A percentile compares a stretch with the other conserved stretches of the same genome.
phyloP scores from a whole-genome alignment of 2,329 filamentous ascomycete species.

The Talaromyces sp. region DNA sequence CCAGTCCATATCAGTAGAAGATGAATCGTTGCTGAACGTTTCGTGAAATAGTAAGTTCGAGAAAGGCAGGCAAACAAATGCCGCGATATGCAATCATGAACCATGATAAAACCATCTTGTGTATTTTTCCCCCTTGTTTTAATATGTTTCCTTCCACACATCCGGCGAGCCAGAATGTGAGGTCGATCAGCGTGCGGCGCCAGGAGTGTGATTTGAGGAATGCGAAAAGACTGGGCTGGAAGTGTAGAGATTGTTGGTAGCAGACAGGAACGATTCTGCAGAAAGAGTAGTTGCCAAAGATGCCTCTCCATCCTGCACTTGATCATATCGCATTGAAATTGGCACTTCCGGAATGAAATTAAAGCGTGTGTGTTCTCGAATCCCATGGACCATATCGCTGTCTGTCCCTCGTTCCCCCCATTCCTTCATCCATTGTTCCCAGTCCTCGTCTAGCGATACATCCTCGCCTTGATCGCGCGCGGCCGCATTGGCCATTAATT shows the following conservation, averaged over 20 bases:
- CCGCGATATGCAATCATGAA: constrained; percentile 16
- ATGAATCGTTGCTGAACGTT: not conserved
- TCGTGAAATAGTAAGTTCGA: not conserved
- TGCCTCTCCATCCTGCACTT: constrained; percentile 7
- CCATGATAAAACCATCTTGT: too few relatives aligned
- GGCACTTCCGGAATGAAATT: constrained; percentile 30
- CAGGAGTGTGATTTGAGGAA: constrained; percentile 27
- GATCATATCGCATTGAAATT: constrained; percentile 20
- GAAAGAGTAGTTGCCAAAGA: constrained; percentile 16
- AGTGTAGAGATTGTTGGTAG: constrained; percentile 25
- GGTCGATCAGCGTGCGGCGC: constrained; percentile 29
- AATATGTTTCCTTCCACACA: too few relatives aligned
- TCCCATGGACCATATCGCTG: constrained; percentile 44
- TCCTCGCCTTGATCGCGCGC: constrained; percentile 53
- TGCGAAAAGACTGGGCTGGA: constrained; percentile 25
- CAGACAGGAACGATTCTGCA: constrained; percentile 25
- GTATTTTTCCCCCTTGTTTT: too few relatives aligned
- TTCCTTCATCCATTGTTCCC: constrained; percentile 63
- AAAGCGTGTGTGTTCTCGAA: constrained; percentile 40
- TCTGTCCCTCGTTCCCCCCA: constrained; percentile 54
- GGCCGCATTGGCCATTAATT: constrained; percentile 56
- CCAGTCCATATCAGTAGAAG: constrained; percentile 18
- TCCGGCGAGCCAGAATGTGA: not conserved
- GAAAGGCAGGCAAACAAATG: constrained; percentile 11
- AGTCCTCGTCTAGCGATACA: constrained; percentile 50